Evolutionary conservation across 1,284 basidiomycete species (phyloP), one percentile per base, ranked within the genome.

Genomic region (Moesziomyces sp.): DNA sequence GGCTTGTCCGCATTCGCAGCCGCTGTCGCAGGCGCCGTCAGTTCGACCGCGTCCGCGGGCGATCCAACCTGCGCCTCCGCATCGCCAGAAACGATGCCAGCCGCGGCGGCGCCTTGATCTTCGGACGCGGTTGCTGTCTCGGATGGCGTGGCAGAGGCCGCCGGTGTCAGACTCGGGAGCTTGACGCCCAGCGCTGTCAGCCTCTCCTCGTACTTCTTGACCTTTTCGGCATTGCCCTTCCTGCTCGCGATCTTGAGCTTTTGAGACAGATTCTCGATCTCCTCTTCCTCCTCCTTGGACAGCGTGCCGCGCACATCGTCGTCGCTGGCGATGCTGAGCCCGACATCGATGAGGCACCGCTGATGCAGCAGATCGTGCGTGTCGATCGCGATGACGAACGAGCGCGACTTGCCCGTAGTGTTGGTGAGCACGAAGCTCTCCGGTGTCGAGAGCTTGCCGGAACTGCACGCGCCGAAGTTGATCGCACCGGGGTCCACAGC

Each of bases 231-330:
- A 64, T 87, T 87, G 45, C 86, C 85, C 76, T 87, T 87, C 52
- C 87, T 76, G 52, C 79, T 76, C 0, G 86, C 86, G 50, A 87
- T 87, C 80, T 87, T 87, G 65, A 87, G 83, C 79, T 87, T 87
- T 66, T 87, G 87, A 30, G 85, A 79, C 52, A 87, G 74, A 44
- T 81, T 85, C 79, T 87, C 87, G 4, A 87, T 83, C 76, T 87
- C 87, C 65, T 87, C 86, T 69, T 87, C 86, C 58, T 87, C 86
- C 26, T 81, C 83, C 58, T 85, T 85, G n/a, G 84, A 84, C 56
- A 87, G 77, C 3, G 84, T 84, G 35, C 85, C 84, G 23, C 68
- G 56, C 26, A 84, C 82, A 52, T 85, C 85, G 14, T 78, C 65
- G 26, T 81, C 81, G 35, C 55, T 62, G n/a, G 75, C 63, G 33